Percentiles rank a stretch among this genome's conserved stretches.
phyloP scores from a whole-genome alignment of 2,329 filamentous ascomycete species.

The Fusarium udum region DNA sequence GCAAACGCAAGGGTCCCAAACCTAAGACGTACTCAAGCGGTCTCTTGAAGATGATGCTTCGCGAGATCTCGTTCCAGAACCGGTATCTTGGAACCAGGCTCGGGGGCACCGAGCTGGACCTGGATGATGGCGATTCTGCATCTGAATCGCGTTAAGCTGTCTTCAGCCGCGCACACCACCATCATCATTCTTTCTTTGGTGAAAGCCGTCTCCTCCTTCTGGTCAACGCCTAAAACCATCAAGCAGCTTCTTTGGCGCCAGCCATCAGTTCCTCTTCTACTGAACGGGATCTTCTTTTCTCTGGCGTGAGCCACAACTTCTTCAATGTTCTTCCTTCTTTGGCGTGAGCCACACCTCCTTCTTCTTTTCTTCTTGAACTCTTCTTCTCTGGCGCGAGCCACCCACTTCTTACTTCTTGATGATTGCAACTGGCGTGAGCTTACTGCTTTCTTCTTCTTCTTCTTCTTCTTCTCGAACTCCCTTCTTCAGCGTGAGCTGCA shows the following conservation, averaged over 20 bases:
- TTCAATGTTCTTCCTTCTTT: no score
- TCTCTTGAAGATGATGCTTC: slow-evolving; percentile 20
- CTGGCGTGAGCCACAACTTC: not conserved
- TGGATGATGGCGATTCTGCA: not conserved
- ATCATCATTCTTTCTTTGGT: not conserved
- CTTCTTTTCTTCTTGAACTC: not conserved
- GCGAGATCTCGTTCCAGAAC: not conserved
- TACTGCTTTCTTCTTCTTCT: not conserved
- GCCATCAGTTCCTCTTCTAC: not conserved
- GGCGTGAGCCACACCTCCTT: no score
- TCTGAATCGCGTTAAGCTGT: not conserved
- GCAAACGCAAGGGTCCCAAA: not conserved
- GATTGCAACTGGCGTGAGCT: no score
- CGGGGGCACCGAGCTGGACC: not conserved
- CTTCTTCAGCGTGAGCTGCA: no score
- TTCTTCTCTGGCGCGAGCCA: not conserved
- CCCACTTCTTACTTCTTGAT: no score
- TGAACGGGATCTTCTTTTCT: no score
- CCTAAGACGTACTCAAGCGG: not conserved
- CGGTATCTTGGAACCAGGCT: not conserved
- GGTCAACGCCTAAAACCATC: no score
- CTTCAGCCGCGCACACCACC: no score
- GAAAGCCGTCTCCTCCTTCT: not conserved
- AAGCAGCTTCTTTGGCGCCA: not conserved
- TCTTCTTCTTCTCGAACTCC: not conserved